Percentiles rank a stretch among this genome's conserved stretches.
Evolutionary conservation across 129 eudicot species (phyloP).

Genomic region (Flaveria robusta): DNA sequence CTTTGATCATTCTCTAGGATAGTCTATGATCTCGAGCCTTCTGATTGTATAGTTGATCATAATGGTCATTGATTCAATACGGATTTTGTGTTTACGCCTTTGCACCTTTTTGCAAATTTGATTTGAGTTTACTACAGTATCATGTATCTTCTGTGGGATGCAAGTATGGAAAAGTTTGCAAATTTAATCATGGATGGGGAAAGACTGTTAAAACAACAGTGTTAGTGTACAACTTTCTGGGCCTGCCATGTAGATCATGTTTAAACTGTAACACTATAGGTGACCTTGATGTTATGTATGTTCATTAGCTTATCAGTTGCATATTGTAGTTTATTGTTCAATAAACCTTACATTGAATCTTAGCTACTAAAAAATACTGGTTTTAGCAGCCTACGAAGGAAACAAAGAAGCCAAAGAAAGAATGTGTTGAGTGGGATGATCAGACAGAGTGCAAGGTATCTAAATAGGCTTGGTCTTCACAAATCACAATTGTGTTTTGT

Average conservation of each 20-base stretch:
- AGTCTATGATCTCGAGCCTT: background rate
- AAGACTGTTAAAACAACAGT: constrained; percentile 43
- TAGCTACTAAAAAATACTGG: background rate
- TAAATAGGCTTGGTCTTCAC: background rate
- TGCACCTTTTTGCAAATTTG: background rate
- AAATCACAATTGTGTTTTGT: constrained; percentile 8
- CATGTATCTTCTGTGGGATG: constrained; percentile 70
- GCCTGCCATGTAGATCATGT: constrained; percentile 42
- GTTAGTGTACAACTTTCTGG: constrained; percentile 71
- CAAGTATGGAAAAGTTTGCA: constrained; percentile 80
- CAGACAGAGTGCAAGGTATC: constrained; percentile 77
- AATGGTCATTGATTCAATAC: background rate
- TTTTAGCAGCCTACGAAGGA: background rate
- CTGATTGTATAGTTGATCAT: background rate
- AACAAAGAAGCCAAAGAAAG: background rate
- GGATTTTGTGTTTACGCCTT: constrained; percentile 16
- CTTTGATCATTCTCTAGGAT: background rate
- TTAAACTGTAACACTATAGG: background rate
- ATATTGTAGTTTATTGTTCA: constrained; percentile 2
- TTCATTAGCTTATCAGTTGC: constrained; percentile 4
- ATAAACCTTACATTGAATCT: background rate
- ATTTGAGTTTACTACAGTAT: constrained; percentile 58
- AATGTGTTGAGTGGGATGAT: background rate
- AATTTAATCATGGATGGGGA: constrained; percentile 57
- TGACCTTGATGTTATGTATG: background rate